Evolutionary conservation across 495 filamentous ascomycete genomes (phyloP), one percentile per base, ranked within the genome.

Genomic region (Cetradonia linearis): DNA sequence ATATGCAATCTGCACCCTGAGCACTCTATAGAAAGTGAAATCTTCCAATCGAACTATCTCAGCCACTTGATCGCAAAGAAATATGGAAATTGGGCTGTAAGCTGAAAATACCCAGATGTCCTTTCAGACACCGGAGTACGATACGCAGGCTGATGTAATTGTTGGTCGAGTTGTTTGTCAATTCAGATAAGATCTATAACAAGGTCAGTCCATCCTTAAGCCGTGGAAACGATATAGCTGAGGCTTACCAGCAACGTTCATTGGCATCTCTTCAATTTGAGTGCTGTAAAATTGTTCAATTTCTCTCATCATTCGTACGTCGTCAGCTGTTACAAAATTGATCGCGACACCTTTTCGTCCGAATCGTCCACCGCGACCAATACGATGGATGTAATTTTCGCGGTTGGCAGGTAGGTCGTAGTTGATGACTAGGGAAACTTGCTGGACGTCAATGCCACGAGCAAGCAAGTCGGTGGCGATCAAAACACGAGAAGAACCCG

Each of bases 331-430:
- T 72, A 98, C 93, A 76, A 98, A 98, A 86, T 98, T 98, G 82
- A 98, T 98, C 66, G 93, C 94, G 74, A 98, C 93, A 86, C 93
- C 93, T 83, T 98, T 98, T 72, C 93, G 88, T 73, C 93, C 93
- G 78, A 98, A 98, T 81, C 93, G 89, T 75, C 93, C 93, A 74
- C 91, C 89, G 80, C 93, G 91, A 80, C 93, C 93, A 71, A 98
- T 98, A 68, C 93, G 86, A 78, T 98, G 93, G 76, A 98, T 98
- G 86, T 98, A 98, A 82, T 98, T 98, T 79, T 98, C 93, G 71
- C 93, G 89, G 80, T 98, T 98, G 74, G 89, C 88, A 58, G 93
- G 93, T 20, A 98, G 81, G 74, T 98, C 93, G 77, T 98, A 98
- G 83, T 98, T 98, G 83, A 98, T 98, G 77, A 98, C 93, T 70